phyloP scores from a whole-genome alignment of 805 yeast genomes.

The Ogataea thermomethanolica region DNA sequence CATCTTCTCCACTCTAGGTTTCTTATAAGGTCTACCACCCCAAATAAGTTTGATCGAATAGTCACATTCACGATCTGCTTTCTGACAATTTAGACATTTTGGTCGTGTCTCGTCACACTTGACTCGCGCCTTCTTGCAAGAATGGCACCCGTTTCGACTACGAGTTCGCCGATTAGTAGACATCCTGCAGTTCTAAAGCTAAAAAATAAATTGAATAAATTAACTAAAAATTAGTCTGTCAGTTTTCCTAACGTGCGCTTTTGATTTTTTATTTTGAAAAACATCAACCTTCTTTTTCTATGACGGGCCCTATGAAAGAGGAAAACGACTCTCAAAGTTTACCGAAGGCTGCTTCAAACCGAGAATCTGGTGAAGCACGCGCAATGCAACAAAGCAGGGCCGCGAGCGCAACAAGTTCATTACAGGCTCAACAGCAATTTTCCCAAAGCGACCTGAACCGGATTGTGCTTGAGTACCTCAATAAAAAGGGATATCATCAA shows the following conservation, averaged over 20 bases:
- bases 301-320: slow-evolving; percentile 19
- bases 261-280: slow-evolving; percentile 2
- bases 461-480: slow-evolving; percentile 87
- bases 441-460: slow-evolving; percentile 87
- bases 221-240: not conserved
- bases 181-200: not conserved
- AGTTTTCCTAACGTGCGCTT: not conserved
- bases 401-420: slow-evolving; percentile 5
- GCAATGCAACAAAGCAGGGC: slow-evolving; percentile 9
- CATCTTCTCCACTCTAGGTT: slow-evolving; percentile 35
- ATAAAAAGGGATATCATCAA: slow-evolving; percentile 88
- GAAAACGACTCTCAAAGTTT: slow-evolving; percentile 12
- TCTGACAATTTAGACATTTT: slow-evolving; percentile 52
- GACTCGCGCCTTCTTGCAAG: slow-evolving; percentile 57
- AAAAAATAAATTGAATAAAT: not conserved
- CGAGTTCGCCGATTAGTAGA: slow-evolving; percentile 34
- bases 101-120: slow-evolving; percentile 74
- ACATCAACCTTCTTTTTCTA: slow-evolving; percentile 5
- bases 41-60: slow-evolving; percentile 61
- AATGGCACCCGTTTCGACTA: slow-evolving; percentile 57
- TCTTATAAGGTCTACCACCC: slow-evolving; percentile 71
- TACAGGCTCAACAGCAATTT: slow-evolving; percentile 31
- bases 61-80: slow-evolving; percentile 49
- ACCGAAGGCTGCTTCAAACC: slow-evolving; percentile 8
- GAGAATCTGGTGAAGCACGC: slow-evolving; percentile 7